These are phyloP conservation scores for Mucor velutinosus DNA, from an alignment of 371 early-diverging fungal species.

Conservation along the genomic window DNA sequence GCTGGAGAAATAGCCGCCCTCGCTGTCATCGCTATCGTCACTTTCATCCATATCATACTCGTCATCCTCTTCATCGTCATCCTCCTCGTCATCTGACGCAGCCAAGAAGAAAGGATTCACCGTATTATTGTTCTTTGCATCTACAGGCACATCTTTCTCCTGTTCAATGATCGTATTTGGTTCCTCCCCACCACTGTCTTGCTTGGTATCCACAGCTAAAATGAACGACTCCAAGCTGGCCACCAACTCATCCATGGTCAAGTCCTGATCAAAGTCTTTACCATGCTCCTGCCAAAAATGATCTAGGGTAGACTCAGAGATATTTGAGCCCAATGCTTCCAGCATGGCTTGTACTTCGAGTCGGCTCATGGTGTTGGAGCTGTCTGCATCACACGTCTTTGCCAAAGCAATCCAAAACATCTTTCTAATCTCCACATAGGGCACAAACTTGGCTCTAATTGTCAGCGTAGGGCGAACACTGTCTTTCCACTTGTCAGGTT, in stretches of 20 bases:
- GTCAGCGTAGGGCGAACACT: conserved; percentile 46
- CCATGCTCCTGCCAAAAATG: conserved; percentile 61
- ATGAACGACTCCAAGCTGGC: conserved; percentile 63
- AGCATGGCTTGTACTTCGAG: conserved; percentile 77
- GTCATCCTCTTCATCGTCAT: conserved; percentile 21
- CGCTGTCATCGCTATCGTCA: conserved; percentile 2
- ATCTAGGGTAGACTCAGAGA: conserved; percentile 69
- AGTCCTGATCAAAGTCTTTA: conserved; percentile 63
- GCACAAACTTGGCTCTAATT: conserved; percentile 65
- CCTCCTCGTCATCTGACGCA: conserved; percentile 16
- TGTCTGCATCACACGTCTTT: conserved; percentile 66
- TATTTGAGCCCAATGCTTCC: conserved; percentile 74
- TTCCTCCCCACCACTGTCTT: neutral
- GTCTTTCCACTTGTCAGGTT: conserved; percentile 41
- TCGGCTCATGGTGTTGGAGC: conserved; percentile 52
- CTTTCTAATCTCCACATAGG: conserved; percentile 64
- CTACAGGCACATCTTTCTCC: conserved; percentile 25
- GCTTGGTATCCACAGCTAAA: conserved; percentile 23
- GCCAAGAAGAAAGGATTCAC: conserved; percentile 13
- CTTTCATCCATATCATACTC: conserved; percentile 16
- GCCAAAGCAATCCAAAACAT: conserved; percentile 78
- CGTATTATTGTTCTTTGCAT: conserved; percentile 9
- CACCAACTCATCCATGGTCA: conserved; percentile 69
- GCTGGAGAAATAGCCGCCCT: conserved; percentile 12
- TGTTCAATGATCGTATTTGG: conserved; percentile 20